These are phyloP conservation scores for Claviceps purpurea DNA, from an alignment of 2,329 filamentous ascomycete genomes.

Conservation along the genomic window DNA sequence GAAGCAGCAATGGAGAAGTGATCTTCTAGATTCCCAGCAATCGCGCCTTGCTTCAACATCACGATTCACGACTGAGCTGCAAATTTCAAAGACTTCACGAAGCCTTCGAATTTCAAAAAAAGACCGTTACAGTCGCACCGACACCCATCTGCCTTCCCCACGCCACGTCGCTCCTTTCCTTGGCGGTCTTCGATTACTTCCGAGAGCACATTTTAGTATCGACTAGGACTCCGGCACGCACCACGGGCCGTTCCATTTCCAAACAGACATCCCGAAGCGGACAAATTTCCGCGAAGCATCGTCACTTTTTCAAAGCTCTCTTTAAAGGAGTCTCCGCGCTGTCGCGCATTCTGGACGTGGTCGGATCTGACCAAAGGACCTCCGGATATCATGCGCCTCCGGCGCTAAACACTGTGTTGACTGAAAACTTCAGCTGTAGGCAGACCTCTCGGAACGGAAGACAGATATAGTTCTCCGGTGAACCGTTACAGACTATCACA, in stretches of 20 bases:
- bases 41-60: slow-evolving; percentile 2
- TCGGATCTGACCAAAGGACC: neutral
- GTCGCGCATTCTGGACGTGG: neutral
- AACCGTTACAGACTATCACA: neutral
- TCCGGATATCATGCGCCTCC: slow-evolving; percentile 4
- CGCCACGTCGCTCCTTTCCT: slow-evolving; percentile 1
- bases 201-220: neutral
- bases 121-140: neutral
- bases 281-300: neutral
- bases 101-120: neutral
- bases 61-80: slow-evolving; percentile 1
- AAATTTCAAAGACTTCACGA: neutral
- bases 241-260: neutral
- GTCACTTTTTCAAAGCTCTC: neutral
- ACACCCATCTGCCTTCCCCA: neutral
- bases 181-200: slow-evolving; percentile 1
- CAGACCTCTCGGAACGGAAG: neutral
- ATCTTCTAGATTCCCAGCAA: neutral
- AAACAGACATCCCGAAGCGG: neutral
- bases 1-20: neutral
- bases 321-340: neutral
- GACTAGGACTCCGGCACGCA: neutral
- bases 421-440: neutral
- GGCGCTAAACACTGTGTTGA: slow-evolving; percentile 4
- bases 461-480: neutral